These are phyloP conservation scores for Paraconiothyrium sp. DNA, from an alignment of 2,329 filamentous ascomycete genomes.

Conservation along the genomic window DNA sequence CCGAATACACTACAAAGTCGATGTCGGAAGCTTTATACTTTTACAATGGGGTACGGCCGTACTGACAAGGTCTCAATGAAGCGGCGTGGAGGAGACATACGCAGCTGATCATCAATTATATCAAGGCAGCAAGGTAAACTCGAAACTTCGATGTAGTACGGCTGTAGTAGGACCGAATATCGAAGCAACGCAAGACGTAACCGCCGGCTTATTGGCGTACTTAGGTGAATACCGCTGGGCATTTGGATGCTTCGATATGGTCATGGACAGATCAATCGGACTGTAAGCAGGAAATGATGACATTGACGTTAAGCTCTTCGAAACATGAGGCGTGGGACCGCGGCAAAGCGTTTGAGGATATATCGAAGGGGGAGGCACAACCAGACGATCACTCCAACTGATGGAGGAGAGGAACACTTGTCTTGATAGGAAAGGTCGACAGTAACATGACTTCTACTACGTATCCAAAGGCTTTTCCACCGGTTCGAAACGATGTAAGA, in stretches of 20 bases:
- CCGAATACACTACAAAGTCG: background rate
- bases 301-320: background rate
- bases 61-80: background rate
- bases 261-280: background rate
- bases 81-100: conserved; percentile 7
- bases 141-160: background rate
- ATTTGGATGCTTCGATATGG: background rate
- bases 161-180: background rate
- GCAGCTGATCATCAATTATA: background rate
- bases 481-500: background rate
- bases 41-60: no score
- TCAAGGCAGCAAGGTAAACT: background rate
- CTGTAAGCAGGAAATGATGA: background rate
- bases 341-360: conserved; percentile 2
- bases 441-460: no score
- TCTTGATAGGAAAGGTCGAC: background rate
- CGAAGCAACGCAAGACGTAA: background rate
- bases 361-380: background rate
- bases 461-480: background rate
- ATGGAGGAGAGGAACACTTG: background rate
- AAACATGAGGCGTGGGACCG: background rate
- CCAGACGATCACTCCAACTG: background rate
- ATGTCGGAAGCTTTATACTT: conserved; percentile 4
- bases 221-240: background rate
- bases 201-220: background rate